Evolutionary conservation across 805 yeast species (phyloP).

Genomic region (Sungouiozyma intestinalis): DNA sequence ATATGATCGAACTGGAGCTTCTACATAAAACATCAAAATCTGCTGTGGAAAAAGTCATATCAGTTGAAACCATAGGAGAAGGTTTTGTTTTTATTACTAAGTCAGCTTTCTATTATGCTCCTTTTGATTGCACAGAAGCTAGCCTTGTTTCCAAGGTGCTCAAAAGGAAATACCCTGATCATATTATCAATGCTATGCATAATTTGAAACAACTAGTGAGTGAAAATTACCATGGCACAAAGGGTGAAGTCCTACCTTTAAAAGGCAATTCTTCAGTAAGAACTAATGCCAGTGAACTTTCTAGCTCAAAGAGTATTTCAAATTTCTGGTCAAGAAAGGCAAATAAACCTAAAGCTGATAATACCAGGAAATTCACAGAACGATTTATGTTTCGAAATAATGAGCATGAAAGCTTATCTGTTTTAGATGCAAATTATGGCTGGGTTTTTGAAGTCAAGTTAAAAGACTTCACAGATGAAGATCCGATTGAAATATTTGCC

Average conservation of each 20-base stretch:
- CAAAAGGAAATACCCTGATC: conserved; percentile 10
- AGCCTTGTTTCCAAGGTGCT: background rate
- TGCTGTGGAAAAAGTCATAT: conserved; percentile 10
- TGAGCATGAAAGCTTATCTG: background rate
- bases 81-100: conserved; percentile 14
- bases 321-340: background rate
- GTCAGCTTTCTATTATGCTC: background rate
- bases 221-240: background rate
- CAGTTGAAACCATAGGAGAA: conserved; percentile 9
- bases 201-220: conserved; percentile 3
- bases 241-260: background rate
- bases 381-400: background rate
- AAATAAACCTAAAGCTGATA: background rate
- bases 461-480: conserved; percentile 1
- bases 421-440: conserved; percentile 16
- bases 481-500: conserved; percentile 9
- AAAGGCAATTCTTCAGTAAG: background rate
- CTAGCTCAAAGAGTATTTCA: background rate
- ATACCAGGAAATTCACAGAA: background rate
- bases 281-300: background rate
- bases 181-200: conserved; percentile 8
- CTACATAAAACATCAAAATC: conserved; percentile 4
- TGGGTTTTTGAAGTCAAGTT: conserved; percentile 10
- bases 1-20: conserved; percentile 16
- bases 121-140: conserved; percentile 1